Percentiles rank a stretch among this genome's conserved stretches.
Evolutionary conservation across 164 flowering plant genomes (phyloP).

Genomic region (Berberis thunbergii): DNA sequence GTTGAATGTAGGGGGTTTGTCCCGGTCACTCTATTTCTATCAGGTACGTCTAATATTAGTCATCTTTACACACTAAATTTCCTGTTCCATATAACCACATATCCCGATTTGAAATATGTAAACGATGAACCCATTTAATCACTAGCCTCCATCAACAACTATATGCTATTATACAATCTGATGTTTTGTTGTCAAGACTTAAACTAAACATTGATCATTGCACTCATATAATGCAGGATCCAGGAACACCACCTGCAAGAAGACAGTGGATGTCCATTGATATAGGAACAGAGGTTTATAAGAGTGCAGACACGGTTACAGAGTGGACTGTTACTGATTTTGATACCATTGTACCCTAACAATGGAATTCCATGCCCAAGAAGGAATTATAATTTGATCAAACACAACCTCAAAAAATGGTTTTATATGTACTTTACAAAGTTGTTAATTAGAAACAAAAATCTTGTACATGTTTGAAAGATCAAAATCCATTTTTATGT

Average conservation of each 20-base stretch:
- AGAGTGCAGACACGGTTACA: constrained; percentile 33
- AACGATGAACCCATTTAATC: too few species aligned
- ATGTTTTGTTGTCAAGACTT: neutral
- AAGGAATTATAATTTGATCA: too few species aligned
- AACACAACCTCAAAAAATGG: too few species aligned
- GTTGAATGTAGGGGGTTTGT: constrained; percentile 61
- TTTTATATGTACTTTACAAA: too few species aligned
- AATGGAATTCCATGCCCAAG: neutral
- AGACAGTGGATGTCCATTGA: constrained; percentile 60
- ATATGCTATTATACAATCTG: neutral
- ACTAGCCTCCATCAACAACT: too few species aligned
- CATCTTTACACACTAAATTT: too few species aligned
- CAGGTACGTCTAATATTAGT: constrained; percentile 30
- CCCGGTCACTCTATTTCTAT: constrained; percentile 50
- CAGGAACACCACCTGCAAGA: constrained; percentile 32
- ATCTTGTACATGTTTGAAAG: too few species aligned
- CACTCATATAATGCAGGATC: constrained; percentile 5
- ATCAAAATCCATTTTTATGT: too few species aligned
- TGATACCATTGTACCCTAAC: constrained; percentile 36
- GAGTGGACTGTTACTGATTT: constrained; percentile 65
- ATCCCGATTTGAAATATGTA: too few species aligned
- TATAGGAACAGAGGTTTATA: constrained; percentile 56
- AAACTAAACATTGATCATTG: neutral
- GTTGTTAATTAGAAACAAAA: too few species aligned
- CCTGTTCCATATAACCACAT: too few species aligned